Evolutionary conservation across 1,139 yeast species (phyloP).

Genomic region (Pneumocystis wakefieldiae): DNA sequence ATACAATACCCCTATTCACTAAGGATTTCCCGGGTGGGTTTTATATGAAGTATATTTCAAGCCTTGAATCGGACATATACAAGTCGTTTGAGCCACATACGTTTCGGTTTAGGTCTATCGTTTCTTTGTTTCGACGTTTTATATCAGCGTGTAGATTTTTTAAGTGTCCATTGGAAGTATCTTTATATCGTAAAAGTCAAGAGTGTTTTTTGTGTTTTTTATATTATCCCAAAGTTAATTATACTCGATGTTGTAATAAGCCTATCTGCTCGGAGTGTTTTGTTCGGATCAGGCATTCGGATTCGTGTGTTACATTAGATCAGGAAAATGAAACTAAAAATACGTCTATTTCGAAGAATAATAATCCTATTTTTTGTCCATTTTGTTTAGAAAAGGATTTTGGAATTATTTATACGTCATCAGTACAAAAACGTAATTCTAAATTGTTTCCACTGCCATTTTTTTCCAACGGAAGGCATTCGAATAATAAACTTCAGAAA

Average conservation of each 20-base stretch:
- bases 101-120: conserved; percentile 12
- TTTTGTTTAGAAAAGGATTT: conserved; percentile 81
- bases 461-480: not conserved
- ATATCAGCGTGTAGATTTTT: conserved; percentile 6
- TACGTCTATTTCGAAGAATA: conserved; percentile 40
- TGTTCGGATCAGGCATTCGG: conserved; percentile 82
- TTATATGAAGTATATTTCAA: not conserved
- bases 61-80: not conserved
- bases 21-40: not conserved
- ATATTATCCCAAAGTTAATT: conserved; percentile 61
- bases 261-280: conserved; percentile 94
- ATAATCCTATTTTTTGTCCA: conserved; percentile 86
- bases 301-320: conserved; percentile 69
- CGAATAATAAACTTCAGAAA: not conserved
- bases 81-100: not conserved
- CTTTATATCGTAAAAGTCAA: conserved; percentile 46
- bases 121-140: conserved; percentile 4
- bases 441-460: not conserved
- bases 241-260: conserved; percentile 82
- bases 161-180: conserved; percentile 22
- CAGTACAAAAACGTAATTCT: conserved; percentile 18
- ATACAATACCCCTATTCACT: not conserved
- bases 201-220: conserved; percentile 95
- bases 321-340: conserved; percentile 23
- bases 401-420: conserved; percentile 66